Base-by-base conservation (phyloP, 2,329 filamentous ascomycete genomes). In the Aspergillus udagawae region DNA sequence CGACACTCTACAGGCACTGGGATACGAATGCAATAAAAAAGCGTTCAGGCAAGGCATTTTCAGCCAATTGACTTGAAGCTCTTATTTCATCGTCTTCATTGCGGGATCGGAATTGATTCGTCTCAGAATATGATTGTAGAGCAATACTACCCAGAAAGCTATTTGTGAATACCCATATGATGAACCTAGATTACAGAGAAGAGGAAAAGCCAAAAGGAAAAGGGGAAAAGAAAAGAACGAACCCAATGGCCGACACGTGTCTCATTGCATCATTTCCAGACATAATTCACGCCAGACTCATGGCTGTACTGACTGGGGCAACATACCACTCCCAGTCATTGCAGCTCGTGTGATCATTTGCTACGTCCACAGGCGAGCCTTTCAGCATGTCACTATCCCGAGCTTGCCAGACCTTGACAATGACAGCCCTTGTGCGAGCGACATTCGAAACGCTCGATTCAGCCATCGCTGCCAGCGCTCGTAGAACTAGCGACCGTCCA, bases 371-470 rank as follows among this genome's bases (percentile, higher is more conserved):
- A 9, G 60, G 25, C 6, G 57, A 52, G 8, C 56, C 58, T 29
- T 68, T 71, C 7, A 70, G 54, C 47, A 73, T 58, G 47, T 71
- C 67, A 32, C 68, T 59, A 52, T 81, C 78, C 23, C 79, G 70
- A 47, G 73, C 73, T 55, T 75, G 73, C 79, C 79, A 81, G 10
- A 81, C 72, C 48, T 77, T 79, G 9, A 75, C 70, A 52, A 81
- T 79, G 3, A 81, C 79, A 0, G 75, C 73, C 10, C 76, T 68
- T 7, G 77, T 80, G 21, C 77, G 72, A 9, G 74, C 70, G 6
- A 80, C 71, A 49, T 81, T 81, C 2, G 70, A 69, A 0, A 80
- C 66, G 1, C 77, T 78, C 0, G 70, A 74, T 23, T 74, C 70
- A 0, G 72, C 67, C 70, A 81, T 75, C 1, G 69, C 68, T 3